Evolutionary conservation across 108 stramenopile genomes (phyloP), one percentile per base, ranked within the genome.

Genomic region (Cyclostephanos tholiformis): DNA sequence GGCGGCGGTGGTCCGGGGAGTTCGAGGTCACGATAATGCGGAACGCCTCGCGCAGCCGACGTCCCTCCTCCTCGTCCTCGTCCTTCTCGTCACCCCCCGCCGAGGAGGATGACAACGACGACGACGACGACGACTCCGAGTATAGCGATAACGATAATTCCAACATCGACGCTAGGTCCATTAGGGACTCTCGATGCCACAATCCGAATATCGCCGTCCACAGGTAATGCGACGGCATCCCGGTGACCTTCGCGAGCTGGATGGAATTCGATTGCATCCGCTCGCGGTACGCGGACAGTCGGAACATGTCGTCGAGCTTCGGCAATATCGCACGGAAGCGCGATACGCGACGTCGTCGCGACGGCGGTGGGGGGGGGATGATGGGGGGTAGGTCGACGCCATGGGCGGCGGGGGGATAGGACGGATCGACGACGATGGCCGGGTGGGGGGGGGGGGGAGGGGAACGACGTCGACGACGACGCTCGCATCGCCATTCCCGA

Each of bases 201-300:
- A 81, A 61, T 38, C 74, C 76, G 9, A 64, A 36, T 30, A 81
- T 61, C 22, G 67, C 51, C 17, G 73, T 69, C 79, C 74, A 80
- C 62, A 57, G 67, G 51, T 63, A 65, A 69, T 75, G 67, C 51
- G 75, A 46, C 2, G 67, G 32, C 38, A 69, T 50, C 14, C 41
- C 41, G 0, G 76, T 53, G 22, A 71, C 20, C 50, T 77, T 77
- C 51, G 69, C 62, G 2, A 77, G 36, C 49, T 70, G 62, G 2
- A 77, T 19, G 10, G 62, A 56, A 16, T 59, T 20, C 13, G 69
- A 52, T 65, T 77, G 76, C 68, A 77, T 77, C 29, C 76, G 59
- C 38, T 77, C 69, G 39, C 70, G 70, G 32, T 77, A 77, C 41
- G 51, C 65, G 35, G 69, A 57, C 6, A 70, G 43, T 27, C 22